phyloP scores from a whole-genome alignment of 192 early-diverging fungal genomes.

The Ambispora gerdemannii region DNA sequence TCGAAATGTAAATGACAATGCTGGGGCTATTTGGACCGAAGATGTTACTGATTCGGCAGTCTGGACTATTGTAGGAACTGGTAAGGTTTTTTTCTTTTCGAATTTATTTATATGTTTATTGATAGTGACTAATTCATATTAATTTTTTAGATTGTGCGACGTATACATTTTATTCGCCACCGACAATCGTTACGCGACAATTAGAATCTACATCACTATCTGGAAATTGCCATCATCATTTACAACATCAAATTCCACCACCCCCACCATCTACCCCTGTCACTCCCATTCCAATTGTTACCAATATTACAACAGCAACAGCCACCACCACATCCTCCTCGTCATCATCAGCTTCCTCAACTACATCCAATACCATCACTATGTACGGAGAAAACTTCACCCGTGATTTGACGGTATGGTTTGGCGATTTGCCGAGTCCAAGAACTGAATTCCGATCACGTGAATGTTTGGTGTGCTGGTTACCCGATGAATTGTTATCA shows the following conservation, averaged over 20 bases:
- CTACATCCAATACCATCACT: slow-evolving; percentile 42
- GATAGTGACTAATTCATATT: background rate
- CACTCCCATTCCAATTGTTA: slow-evolving; percentile 15
- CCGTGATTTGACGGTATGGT: slow-evolving; percentile 67
- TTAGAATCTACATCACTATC: slow-evolving; percentile 25
- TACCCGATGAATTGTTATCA: slow-evolving; percentile 45
- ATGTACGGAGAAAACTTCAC: slow-evolving; percentile 71
- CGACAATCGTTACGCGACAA: slow-evolving; percentile 34
- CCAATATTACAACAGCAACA: slow-evolving; percentile 1
- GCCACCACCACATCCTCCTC: slow-evolving; percentile 41
- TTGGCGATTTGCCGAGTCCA: slow-evolving; percentile 59
- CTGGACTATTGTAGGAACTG: slow-evolving; percentile 91
- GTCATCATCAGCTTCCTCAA: slow-evolving; percentile 30
- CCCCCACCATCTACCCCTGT: slow-evolving; percentile 6
- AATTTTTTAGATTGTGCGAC: slow-evolving; percentile 47
- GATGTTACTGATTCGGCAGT: slow-evolving; percentile 86
- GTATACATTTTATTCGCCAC: slow-evolving; percentile 53
- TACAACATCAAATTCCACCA: slow-evolving; percentile 32
- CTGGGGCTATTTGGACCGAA: slow-evolving; percentile 62
- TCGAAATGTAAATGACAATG: slow-evolving; percentile 25
- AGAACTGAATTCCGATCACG: slow-evolving; percentile 47
- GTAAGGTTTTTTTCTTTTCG: slow-evolving; percentile 44
- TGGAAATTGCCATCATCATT: too few species aligned
- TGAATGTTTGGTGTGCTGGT: slow-evolving; percentile 42
- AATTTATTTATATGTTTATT: background rate